These are phyloP conservation scores for Collybia nuda DNA, from an alignment of 768 basidiomycete genomes.

Conservation along the genomic window DNA sequence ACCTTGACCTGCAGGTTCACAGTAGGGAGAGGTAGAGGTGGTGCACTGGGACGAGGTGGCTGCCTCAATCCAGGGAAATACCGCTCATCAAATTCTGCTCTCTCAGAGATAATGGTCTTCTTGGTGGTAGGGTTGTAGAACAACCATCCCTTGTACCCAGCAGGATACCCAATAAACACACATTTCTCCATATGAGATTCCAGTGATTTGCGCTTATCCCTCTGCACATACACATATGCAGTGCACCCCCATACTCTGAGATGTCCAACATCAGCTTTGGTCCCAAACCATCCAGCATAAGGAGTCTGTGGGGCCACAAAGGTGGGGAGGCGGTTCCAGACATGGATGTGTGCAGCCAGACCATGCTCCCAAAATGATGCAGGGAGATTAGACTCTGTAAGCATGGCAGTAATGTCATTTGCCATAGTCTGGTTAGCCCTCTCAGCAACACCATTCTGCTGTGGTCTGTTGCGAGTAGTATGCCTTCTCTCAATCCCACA, in stretches of 20 bases:
- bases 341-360: background rate
- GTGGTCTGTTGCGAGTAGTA: constrained; percentile 24
- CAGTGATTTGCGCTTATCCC: constrained; percentile 23
- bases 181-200: constrained; percentile 19
- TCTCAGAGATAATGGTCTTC: constrained; percentile 16
- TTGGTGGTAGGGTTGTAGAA: constrained; percentile 15
- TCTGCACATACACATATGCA: constrained; percentile 29
- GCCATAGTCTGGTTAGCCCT: constrained; percentile 32
- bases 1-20: too few relatives aligned
- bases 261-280: constrained; percentile 24
- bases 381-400: background rate
- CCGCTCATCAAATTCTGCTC: constrained; percentile 27
- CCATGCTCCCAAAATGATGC: constrained; percentile 2
- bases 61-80: constrained; percentile 29
- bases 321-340: constrained; percentile 5
- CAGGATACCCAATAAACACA: constrained; percentile 29
- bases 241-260: constrained; percentile 35
- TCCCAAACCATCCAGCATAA: constrained; percentile 10
- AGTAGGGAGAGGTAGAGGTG: too few relatives aligned
- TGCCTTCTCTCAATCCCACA: constrained; percentile 22
- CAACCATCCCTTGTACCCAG: too few relatives aligned
- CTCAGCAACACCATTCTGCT: constrained; percentile 48
- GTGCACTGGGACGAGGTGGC: too few relatives aligned
- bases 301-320: background rate
- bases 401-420: constrained; percentile 19